These are phyloP conservation scores for Neonectria hederae DNA, from an alignment of 2,329 filamentous ascomycete species.

Conservation along the genomic window DNA sequence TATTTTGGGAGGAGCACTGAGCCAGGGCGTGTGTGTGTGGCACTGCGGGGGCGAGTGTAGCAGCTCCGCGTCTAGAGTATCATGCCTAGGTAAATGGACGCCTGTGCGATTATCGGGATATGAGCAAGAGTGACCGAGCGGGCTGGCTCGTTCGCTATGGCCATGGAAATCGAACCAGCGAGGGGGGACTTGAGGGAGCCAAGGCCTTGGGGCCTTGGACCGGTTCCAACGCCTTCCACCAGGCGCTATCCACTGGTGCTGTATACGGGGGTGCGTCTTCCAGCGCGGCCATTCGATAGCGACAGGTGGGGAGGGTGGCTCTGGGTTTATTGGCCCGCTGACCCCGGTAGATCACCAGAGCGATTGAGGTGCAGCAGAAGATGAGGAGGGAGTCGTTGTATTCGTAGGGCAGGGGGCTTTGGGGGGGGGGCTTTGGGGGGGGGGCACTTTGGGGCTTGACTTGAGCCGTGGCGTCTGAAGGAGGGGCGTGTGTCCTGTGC, in stretches of 20 bases:
- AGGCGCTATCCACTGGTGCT: constrained; percentile 28
- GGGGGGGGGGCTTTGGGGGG: too few species aligned
- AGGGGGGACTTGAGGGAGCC: constrained; percentile 36
- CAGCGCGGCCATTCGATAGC: constrained; percentile 34
- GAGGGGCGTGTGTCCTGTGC: constrained; percentile 19
- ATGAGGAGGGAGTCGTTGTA: constrained; percentile 24
- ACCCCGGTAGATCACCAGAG: constrained; percentile 37
- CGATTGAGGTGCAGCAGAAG: constrained; percentile 38
- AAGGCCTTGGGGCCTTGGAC: constrained; percentile 32
- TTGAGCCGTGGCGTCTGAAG: constrained; percentile 14
- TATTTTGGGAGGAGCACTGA: constrained; percentile 51
- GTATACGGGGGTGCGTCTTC: constrained; percentile 23
- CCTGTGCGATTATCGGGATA: constrained; percentile 47
- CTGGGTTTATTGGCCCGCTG: constrained; percentile 33
- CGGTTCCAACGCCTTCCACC: constrained; percentile 44
- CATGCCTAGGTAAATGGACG: constrained; percentile 43
- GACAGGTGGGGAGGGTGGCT: constrained; percentile 32
- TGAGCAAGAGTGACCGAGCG: constrained; percentile 16
- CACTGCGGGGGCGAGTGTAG: constrained; percentile 43
- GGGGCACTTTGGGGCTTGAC: constrained; percentile 23
- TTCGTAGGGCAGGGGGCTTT: constrained; percentile 2
- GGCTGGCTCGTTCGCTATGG: constrained; percentile 15
- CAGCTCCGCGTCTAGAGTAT: constrained; percentile 36
- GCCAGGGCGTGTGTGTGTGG: constrained; percentile 44
- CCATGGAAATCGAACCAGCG: constrained; percentile 30